Conservation (phyloP, 2,329 filamentous ascomycete genomes). For the Amphichorda felina region DNA sequence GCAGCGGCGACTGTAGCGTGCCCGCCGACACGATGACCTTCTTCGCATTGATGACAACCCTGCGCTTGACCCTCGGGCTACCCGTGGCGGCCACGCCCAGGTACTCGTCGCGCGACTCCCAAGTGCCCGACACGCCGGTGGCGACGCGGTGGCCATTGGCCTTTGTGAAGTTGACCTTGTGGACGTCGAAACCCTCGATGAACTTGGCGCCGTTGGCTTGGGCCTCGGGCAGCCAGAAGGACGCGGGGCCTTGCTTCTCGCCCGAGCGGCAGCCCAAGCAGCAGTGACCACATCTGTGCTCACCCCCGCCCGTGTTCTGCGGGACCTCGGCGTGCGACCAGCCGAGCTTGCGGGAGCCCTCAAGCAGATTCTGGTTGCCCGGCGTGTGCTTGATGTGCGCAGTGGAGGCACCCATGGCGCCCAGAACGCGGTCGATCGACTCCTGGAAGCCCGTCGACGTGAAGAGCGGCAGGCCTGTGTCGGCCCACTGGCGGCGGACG, state of each 20-base stretch:
- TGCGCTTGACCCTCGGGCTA: background rate
- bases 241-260: slow-evolving; percentile 62
- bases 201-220: slow-evolving; percentile 59
- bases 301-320: slow-evolving; percentile 58
- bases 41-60: background rate
- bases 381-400: slow-evolving; percentile 55
- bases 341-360: slow-evolving; percentile 59
- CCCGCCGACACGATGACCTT: slow-evolving; percentile 3
- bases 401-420: slow-evolving; percentile 59
- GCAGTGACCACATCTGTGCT: slow-evolving; percentile 53
- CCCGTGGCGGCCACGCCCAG: background rate
- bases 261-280: slow-evolving; percentile 42
- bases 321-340: slow-evolving; percentile 55
- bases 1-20: slow-evolving; percentile 1
- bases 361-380: slow-evolving; percentile 52
- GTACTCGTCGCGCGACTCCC: slow-evolving; percentile 37
- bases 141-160: slow-evolving; percentile 31
- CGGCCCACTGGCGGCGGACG: slow-evolving; percentile 64
- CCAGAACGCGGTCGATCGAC: slow-evolving; percentile 61
- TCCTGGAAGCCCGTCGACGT: slow-evolving; percentile 56
- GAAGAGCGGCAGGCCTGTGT: slow-evolving; percentile 54
- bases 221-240: slow-evolving; percentile 64
- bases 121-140: slow-evolving; percentile 55
- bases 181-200: slow-evolving; percentile 61
- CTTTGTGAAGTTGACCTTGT: slow-evolving; percentile 50